Evolutionary conservation across 2,329 filamentous ascomycete genomes (phyloP), one percentile per base, ranked within the genome.

Genomic region (Trichoderma asperellum): DNA sequence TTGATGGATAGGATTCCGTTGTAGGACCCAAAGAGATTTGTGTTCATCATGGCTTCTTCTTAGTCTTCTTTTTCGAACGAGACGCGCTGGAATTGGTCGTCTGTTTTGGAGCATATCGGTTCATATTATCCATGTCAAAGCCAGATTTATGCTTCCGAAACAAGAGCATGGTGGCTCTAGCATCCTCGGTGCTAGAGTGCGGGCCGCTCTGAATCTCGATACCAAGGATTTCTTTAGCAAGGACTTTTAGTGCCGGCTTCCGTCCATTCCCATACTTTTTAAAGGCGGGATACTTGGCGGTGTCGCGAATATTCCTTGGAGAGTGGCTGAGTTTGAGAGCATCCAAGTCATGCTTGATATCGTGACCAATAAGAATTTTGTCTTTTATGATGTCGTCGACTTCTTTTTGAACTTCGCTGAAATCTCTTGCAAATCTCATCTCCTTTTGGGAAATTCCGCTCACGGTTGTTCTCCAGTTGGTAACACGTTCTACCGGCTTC

Each of bases 401-500:
- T 34, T 91, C 87, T 49, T 83, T 80, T 76, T 96, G 94, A 0
- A 96, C 96, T 69, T 92, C 88, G 29, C 91, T 87, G 74, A 98
- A 94, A 0, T 83, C 82, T 63, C 92, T 83, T 0, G 92, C 92
- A 56, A 84, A 82, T 37, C 85, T 83, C 86, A 98, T 90, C 73
- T 93, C 89, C 70, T 87, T 88, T 0, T 91, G 86, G 62, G 88
- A 87, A 71, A 99, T 91, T 7, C 96, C 96, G 71, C 92, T 96
- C 52, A 97, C 90, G 71, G 86, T 83, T 2, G 94, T 98, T 71
- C 96, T 88, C 91, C 94, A 99, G 80, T 99, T 92, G 16, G 92
- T 94, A 2, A 99, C 92, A 68, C 83, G 84, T 76, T 94, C 90
- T 70, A 89, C 88, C 0, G 93, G 92, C 66, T 88, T 87, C 11